These are phyloP conservation scores for Teratosphaeria epicoccoides DNA, from an alignment of 2,329 filamentous ascomycete species.

Conservation along the genomic window DNA sequence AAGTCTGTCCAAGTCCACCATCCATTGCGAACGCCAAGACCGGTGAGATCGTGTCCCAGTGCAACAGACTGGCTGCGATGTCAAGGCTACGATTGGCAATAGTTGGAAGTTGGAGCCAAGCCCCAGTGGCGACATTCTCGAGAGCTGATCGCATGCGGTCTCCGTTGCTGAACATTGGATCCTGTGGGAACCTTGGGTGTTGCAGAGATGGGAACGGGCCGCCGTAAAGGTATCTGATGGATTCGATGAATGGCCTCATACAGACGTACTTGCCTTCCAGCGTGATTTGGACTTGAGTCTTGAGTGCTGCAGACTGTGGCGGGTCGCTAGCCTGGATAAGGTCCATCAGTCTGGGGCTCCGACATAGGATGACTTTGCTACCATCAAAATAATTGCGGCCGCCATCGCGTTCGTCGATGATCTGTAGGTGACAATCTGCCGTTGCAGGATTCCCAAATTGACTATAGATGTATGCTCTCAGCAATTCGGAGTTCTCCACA, in stretches of 20 bases:
- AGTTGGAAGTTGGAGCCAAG: conserved; percentile 44
- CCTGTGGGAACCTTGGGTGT: conserved; percentile 4
- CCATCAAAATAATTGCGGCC: conserved; percentile 15
- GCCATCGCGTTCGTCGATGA: conserved; percentile 14
- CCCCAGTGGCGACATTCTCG: conserved; percentile 54
- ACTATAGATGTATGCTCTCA: conserved; percentile 20
- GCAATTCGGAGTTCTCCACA: conserved; percentile 20
- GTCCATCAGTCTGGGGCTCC: conserved; percentile 17
- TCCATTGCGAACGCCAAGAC: conserved; percentile 50
- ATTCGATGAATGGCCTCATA: conserved; percentile 17
- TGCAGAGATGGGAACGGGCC: conserved; percentile 18
- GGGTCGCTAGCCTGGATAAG: conserved; percentile 13
- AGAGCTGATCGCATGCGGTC: conserved; percentile 34
- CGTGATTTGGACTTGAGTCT: conserved; percentile 10
- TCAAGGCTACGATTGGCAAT: conserved; percentile 50
- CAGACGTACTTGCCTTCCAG: conserved; percentile 15
- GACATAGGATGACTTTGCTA: conserved; percentile 23
- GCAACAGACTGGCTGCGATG: conserved; percentile 47
- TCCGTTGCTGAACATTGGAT: conserved; percentile 3
- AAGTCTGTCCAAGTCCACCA: conserved; percentile 31
- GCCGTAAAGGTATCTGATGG: conserved; percentile 24
- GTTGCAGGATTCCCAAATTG: conserved; percentile 20
- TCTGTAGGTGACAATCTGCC: conserved; percentile 24
- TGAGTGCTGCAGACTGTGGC: conserved; percentile 5
- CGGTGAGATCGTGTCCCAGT: conserved; percentile 53